These are phyloP conservation scores for Phoenix dactylifera DNA, from an alignment of 176 grass and related monocot species.

Conservation along the genomic window DNA sequence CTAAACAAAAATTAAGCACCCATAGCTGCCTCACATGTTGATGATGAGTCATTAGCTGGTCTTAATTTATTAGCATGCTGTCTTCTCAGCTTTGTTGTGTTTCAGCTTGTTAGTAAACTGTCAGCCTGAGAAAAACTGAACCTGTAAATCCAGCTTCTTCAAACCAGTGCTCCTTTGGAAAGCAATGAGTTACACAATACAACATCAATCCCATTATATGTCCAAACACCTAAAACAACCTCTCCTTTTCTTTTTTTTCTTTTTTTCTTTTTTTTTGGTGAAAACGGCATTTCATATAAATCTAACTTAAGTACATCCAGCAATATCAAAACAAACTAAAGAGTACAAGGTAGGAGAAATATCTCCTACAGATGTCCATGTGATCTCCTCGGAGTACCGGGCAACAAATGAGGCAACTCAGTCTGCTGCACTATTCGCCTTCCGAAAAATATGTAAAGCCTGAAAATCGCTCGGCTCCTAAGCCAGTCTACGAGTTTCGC, in stretches of 20 bases:
- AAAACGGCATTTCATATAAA: too few relatives aligned
- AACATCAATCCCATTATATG: constrained; percentile 73
- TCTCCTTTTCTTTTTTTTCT: constrained; percentile 36
- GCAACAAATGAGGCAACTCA: too few relatives aligned
- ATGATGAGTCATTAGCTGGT: neutral
- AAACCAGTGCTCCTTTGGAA: constrained; percentile 48
- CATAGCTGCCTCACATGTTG: constrained; percentile 5
- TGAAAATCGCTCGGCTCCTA: too few relatives aligned
- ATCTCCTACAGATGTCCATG: too few relatives aligned
- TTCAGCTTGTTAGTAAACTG: constrained; percentile 51
- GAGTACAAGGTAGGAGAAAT: too few relatives aligned
- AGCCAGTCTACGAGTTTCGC: too few relatives aligned
- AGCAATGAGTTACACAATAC: constrained; percentile 50
- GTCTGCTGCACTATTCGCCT: too few relatives aligned
- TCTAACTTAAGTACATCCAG: too few relatives aligned
- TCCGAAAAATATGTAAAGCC: too few relatives aligned
- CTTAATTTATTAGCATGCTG: constrained; percentile 8
- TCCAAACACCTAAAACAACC: constrained; percentile 60
- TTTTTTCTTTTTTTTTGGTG: too few relatives aligned
- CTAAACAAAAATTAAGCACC: constrained; percentile 21
- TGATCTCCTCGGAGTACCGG: too few relatives aligned
- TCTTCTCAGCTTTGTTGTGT: constrained; percentile 26
- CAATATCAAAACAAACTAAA: too few relatives aligned
- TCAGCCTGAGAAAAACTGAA: constrained; percentile 68
- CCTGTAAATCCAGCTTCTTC: constrained; percentile 81